Evolutionary conservation across 2,329 filamentous ascomycete species (phyloP).

Genomic region (Ophiostoma montium): DNA sequence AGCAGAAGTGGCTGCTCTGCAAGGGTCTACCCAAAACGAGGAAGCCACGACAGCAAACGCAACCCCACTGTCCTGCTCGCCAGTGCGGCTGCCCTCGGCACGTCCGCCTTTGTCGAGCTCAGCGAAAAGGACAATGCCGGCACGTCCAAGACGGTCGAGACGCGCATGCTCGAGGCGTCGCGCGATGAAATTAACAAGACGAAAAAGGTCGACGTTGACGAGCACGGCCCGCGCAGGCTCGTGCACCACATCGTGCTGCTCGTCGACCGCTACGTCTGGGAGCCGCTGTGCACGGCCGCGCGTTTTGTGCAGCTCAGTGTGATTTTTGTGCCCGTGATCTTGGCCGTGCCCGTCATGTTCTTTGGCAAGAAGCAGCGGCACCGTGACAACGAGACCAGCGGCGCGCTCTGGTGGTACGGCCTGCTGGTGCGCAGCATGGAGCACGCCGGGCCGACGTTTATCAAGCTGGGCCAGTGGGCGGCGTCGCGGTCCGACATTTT

Average conservation of each 20-base stretch:
- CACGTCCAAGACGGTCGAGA: conserved; percentile 55
- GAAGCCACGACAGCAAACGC: too few species aligned
- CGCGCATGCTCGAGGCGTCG: conserved; percentile 75
- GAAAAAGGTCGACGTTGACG: conserved; percentile 38
- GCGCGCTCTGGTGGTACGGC: conserved; percentile 88
- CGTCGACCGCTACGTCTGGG: conserved; percentile 60
- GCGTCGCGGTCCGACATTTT: conserved; percentile 95
- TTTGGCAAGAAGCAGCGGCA: conserved; percentile 50
- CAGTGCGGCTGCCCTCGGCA: conserved; percentile 30
- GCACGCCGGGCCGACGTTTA: conserved; percentile 84
- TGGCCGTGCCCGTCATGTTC: conserved; percentile 69
- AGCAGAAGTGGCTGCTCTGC: too few species aligned
- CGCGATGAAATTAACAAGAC: conserved; percentile 50
- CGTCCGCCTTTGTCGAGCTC: conserved; percentile 42
- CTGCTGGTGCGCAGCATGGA: conserved; percentile 87
- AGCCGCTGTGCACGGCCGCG: conserved; percentile 74
- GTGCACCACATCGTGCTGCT: conserved; percentile 48
- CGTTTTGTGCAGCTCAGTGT: conserved; percentile 76
- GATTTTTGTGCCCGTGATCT: conserved; percentile 84
- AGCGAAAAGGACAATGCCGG: conserved; percentile 39
- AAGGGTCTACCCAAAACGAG: background rate
- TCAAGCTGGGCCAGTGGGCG: conserved; percentile 98
- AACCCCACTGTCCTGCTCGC: conserved; percentile 23
- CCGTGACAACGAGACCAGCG: conserved; percentile 59
- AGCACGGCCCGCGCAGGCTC: conserved; percentile 43